A percentile compares a stretch with the other conserved stretches of the same genome.
These are phyloP conservation scores for Naganishia liquefaciens DNA, from an alignment of 1,284 basidiomycete species.

Conservation along the genomic window DNA sequence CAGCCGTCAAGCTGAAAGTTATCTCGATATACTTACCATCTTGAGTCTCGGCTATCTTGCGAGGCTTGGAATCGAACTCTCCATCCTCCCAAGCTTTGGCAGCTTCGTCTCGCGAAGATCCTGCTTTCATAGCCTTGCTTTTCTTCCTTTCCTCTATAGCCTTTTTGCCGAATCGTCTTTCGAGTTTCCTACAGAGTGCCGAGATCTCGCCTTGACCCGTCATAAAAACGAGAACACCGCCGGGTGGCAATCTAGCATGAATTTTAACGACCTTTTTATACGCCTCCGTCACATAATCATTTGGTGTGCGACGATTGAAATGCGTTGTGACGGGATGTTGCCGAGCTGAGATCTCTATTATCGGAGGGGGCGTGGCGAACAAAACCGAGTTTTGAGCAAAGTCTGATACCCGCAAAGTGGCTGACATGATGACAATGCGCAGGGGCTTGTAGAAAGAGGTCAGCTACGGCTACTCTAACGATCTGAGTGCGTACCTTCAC, in stretches of 20 bases:
- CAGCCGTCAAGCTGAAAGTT: constrained; percentile 45
- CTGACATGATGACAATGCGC: constrained; percentile 97
- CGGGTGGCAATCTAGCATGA: constrained; percentile 68
- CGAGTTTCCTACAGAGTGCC: constrained; percentile 68
- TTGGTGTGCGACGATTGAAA: constrained; percentile 80
- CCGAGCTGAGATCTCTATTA: constrained; percentile 84
- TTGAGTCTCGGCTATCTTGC: constrained; percentile 26
- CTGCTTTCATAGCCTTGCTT: constrained; percentile 26
- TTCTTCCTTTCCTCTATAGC: constrained; percentile 61
- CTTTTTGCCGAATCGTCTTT: constrained; percentile 71
- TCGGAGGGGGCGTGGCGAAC: constrained; percentile 80
- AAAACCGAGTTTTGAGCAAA: constrained; percentile 84
- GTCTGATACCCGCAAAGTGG: constrained; percentile 89
- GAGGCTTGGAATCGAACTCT: constrained; percentile 13
- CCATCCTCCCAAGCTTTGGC: constrained; percentile 33
- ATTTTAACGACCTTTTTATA: constrained; percentile 85
- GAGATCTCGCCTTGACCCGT: constrained; percentile 77
- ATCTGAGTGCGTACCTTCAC: constrained; percentile 60
- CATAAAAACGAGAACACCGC: constrained; percentile 72
- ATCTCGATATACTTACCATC: constrained; percentile 41
- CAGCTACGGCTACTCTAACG: constrained; percentile 18
- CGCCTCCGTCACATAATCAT: constrained; percentile 88
- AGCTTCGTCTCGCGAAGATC: constrained; percentile 31
- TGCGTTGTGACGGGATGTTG: constrained; percentile 96
- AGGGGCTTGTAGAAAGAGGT: constrained; percentile 63